Percentiles rank a stretch among this genome's conserved stretches.
phyloP scores from a whole-genome alignment of 1,139 yeast genomes.

The Diutina rugosa region DNA sequence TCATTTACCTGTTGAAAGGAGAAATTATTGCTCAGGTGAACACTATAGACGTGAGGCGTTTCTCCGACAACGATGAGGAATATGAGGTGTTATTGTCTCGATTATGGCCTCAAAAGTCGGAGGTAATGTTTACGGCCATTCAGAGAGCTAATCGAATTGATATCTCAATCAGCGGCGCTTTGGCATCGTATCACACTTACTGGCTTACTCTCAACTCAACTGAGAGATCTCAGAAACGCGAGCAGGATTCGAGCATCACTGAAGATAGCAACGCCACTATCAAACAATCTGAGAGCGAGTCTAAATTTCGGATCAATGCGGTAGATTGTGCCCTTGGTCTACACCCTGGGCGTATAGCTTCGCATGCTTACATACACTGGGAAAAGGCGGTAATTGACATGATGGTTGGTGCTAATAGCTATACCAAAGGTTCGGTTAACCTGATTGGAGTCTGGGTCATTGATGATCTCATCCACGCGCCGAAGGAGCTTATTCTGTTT shows the following conservation, averaged over 20 bases:
- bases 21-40: neutral
- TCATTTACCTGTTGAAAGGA: neutral
- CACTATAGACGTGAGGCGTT: neutral
- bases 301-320: neutral
- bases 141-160: neutral
- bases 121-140: neutral
- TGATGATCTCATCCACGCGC: neutral
- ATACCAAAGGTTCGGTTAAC: neutral
- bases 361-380: neutral
- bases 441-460: neutral
- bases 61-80: slow-evolving; percentile 14
- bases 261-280: neutral
- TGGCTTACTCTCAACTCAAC: slow-evolving; percentile 31
- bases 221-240: slow-evolving; percentile 2
- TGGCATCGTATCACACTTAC: slow-evolving; percentile 39
- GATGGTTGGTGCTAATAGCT: neutral
- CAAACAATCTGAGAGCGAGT: neutral
- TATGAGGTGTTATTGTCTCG: neutral
- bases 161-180: slow-evolving; percentile 6
- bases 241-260: neutral
- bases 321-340: neutral
- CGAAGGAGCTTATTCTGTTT: neutral
- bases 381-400: neutral
- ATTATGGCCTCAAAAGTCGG: neutral
- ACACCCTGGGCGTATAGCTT: neutral